Conservation (phyloP, 73 alveolate species). For the Tetrahymena borealis region DNA sequence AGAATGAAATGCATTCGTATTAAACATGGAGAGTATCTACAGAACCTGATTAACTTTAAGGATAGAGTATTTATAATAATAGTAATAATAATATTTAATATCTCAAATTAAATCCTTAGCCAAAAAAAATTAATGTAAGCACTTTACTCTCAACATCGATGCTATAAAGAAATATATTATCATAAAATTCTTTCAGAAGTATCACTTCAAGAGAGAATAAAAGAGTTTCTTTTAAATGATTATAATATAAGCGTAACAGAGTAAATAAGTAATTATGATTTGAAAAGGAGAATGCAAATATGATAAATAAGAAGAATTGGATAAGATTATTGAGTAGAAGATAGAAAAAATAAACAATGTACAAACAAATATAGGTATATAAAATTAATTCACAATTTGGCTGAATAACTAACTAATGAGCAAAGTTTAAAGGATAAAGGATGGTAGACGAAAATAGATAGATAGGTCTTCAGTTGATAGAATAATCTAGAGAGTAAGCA, state of each 20-base stretch:
- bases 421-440: too few species aligned
- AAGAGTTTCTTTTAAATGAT: background rate
- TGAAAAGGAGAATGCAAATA: background rate
- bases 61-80: background rate
- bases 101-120: background rate
- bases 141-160: background rate
- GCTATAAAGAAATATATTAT: background rate
- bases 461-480: too few species aligned
- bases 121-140: background rate
- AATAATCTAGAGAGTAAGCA: too few species aligned
- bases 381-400: too few species aligned
- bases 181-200: background rate
- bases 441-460: too few species aligned
- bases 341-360: background rate
- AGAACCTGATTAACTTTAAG: background rate
- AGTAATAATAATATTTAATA: too few species aligned
- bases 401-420: too few species aligned
- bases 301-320: background rate
- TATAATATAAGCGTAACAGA: background rate
- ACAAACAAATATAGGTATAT: background rate
- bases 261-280: background rate
- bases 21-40: background rate
- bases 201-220: background rate
- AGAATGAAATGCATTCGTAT: background rate
- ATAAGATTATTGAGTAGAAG: background rate